Evolutionary conservation across 441 rosid species (phyloP), one percentile per base, ranked within the genome.

Genomic region (Arabidopsis lyrata): DNA sequence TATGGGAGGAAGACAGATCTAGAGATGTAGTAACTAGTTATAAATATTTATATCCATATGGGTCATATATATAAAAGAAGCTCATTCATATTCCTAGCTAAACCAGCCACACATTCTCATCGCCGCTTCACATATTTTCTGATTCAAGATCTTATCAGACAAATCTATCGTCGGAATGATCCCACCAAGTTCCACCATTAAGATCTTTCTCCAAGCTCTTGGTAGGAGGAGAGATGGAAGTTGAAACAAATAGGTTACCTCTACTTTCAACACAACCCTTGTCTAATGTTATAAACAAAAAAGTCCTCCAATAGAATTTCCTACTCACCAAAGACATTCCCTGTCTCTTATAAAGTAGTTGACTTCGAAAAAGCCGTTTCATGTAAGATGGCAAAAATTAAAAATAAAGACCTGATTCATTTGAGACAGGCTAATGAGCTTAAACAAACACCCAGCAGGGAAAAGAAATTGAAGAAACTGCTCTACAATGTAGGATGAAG

Each of bases 11-110:
- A 65, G 72, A 58, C 64, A 71, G 74, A 72, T 53, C 69, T 61
- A 67, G 66, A 72, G 81, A 72, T 77, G 74, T 77, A 61, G 45
- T 42, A 66, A 66, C 77, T 47, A 54, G 38, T 7, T 36, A 65
- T 24, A 34, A 18, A 63, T 29, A 63, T 63, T 63, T 39, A 20
- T 49, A 59, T 59, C 14, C 12, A 66, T 18, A 18, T 70, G 24
- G 36, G 50, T 72, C 65, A 71, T 71, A 50, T 44, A 69, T 65
- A 73, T 22, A 57, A 42, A 63, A 76, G 57, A 39, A 70, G 75
- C 66, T 63, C 72, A 45, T 76, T 62, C 60, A 27, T 53, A 13
- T 27, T 12, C 34, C 53, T 5, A 63, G 75, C 70, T 3, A 14
- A 74, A 63, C 39, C 70, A 41, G 39, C 48, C 65, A 22, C 38